Conservation (phyloP, 176 grass and related monocot species). For the Alloteropsis semialata region DNA sequence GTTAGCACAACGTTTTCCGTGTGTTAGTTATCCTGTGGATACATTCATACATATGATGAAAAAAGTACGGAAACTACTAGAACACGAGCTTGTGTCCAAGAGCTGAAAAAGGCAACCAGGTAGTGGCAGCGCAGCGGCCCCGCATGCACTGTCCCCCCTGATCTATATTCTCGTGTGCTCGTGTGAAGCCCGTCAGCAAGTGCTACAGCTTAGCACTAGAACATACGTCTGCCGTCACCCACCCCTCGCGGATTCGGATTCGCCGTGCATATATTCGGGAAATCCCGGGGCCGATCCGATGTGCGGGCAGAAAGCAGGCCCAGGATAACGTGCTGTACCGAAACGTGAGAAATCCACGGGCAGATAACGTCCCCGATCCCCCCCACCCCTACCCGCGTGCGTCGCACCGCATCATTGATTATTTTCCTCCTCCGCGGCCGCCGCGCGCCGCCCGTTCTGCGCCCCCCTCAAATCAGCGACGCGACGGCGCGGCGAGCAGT, state of each 20-base stretch:
- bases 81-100: not conserved
- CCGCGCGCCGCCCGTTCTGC: too few species aligned
- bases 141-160: not conserved
- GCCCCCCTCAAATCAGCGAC: too few species aligned
- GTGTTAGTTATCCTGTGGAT: too few species aligned
- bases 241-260: constrained; percentile 34
- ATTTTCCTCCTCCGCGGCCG: too few species aligned
- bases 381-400: not conserved
- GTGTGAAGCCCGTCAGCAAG: not conserved
- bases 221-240: not conserved
- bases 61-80: not conserved
- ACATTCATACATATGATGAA: too few species aligned
- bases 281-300: constrained; percentile 13
- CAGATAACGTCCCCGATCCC: not conserved
- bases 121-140: too few species aligned
- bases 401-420: not conserved
- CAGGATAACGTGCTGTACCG: not conserved
- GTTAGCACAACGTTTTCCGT: too few species aligned
- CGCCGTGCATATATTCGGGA: constrained; percentile 27
- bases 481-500: too few species aligned
- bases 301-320: constrained; percentile 29
- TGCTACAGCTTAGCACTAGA: not conserved
- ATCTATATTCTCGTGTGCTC: not conserved
- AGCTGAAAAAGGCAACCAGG: not conserved
- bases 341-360: not conserved